Percentiles rank a stretch among this genome's conserved stretches.
phyloP scores from a whole-genome alignment of 2,329 filamentous ascomycete genomes.

The Teratosphaeria epicoccoides region DNA sequence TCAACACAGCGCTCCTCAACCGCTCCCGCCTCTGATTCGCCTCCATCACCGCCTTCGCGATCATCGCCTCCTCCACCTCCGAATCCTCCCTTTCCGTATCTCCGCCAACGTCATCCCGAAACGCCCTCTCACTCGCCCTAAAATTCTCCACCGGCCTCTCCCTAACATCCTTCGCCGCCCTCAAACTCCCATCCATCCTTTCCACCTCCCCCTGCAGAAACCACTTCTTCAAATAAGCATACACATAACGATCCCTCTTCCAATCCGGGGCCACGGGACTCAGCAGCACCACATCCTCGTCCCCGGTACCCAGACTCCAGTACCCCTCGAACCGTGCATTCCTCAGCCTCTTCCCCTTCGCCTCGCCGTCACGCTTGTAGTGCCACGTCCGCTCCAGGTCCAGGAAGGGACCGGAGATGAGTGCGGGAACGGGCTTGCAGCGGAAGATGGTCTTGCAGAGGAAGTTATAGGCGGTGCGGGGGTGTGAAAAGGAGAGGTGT shows the following conservation, averaged over 20 bases:
- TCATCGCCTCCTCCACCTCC: no score
- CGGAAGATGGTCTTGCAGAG: not conserved
- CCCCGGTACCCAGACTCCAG: not conserved
- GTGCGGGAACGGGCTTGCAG: not conserved
- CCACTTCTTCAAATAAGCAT: not conserved
- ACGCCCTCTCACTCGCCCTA: no score
- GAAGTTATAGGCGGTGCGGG: not conserved
- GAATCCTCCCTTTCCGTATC: no score
- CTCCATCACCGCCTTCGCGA: no score
- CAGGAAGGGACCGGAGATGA: not conserved
- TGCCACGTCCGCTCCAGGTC: not conserved
- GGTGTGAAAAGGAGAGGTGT: not conserved
- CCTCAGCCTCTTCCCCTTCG: not conserved
- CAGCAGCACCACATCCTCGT: not conserved
- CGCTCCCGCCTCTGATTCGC: no score
- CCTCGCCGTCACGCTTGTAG: not conserved
- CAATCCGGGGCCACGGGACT: not conserved
- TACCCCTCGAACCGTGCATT: not conserved
- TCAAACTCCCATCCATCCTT: not conserved
- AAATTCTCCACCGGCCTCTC: no score
- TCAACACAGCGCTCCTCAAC: no score
- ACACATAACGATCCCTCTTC: not conserved
- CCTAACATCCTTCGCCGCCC: no score
- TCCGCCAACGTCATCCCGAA: no score
- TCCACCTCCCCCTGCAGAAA: not conserved